These are phyloP conservation scores for Catharanthus roseus DNA, from an alignment of 257 asterid species.

Conservation along the genomic window DNA sequence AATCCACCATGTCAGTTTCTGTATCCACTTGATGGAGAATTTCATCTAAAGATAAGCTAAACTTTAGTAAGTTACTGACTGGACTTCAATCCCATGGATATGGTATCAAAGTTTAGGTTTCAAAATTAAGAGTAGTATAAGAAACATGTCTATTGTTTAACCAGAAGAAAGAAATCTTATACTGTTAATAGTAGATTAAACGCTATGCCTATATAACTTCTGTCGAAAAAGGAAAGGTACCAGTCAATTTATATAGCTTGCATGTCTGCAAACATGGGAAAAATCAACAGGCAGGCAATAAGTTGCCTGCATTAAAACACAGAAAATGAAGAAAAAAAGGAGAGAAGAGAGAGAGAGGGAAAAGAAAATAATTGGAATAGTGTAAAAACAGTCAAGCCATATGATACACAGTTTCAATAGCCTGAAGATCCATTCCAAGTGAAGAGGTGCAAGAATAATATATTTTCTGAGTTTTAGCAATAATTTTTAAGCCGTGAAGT, in stretches of 20 bases:
- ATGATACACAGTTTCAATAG: too few relatives aligned
- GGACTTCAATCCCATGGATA: not conserved
- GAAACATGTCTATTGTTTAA: not conserved
- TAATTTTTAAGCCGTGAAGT: not conserved
- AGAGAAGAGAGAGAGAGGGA: too few relatives aligned
- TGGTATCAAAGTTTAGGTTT: not conserved
- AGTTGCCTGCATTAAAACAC: too few relatives aligned
- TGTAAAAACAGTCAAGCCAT: not conserved
- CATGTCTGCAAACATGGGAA: not conserved
- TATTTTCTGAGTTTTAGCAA: not conserved
- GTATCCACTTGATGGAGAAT: not conserved
- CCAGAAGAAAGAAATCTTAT: not conserved
- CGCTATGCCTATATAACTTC: not conserved
- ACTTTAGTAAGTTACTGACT: not conserved
- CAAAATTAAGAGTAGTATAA: not conserved
- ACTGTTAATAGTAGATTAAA: not conserved
- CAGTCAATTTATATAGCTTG: not conserved
- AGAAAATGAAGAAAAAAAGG: too few relatives aligned
- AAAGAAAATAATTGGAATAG: not conserved
- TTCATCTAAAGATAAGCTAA: not conserved
- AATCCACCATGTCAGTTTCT: not conserved
- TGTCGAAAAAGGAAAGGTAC: not conserved
- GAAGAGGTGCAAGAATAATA: not conserved
- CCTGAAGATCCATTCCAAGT: too few relatives aligned
- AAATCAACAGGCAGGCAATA: not conserved